These are phyloP conservation scores for Phytophthora sp. DNA, from an alignment of 352 stramenopile species.

Conservation along the genomic window DNA sequence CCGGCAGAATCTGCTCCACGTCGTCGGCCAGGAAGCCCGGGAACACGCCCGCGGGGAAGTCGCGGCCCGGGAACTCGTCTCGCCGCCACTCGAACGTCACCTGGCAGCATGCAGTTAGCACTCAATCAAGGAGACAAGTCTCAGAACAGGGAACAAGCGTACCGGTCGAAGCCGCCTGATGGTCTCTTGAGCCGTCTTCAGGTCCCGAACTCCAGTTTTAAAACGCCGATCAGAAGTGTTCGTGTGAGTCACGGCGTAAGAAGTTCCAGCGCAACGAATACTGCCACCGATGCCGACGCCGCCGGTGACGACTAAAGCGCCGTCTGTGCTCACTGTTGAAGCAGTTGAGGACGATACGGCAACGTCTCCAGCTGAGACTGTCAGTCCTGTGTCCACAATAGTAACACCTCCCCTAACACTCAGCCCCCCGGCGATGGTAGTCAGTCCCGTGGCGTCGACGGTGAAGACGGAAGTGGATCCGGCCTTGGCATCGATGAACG, in stretches of 20 bases:
- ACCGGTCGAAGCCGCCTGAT: slow-evolving; percentile 51
- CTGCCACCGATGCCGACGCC: slow-evolving; percentile 39
- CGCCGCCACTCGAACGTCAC: slow-evolving; percentile 59
- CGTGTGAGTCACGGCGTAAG: slow-evolving; percentile 6
- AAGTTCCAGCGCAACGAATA: slow-evolving; percentile 29
- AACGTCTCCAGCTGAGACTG: slow-evolving; percentile 22
- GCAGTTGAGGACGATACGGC: slow-evolving; percentile 26
- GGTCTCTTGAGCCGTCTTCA: slow-evolving; percentile 24
- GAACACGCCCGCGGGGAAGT: slow-evolving; percentile 44
- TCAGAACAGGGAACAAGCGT: slow-evolving; percentile 1
- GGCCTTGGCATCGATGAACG: slow-evolving; percentile 10
- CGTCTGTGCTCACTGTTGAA: slow-evolving; percentile 15
- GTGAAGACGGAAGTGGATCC: slow-evolving; percentile 23
- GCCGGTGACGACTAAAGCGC: slow-evolving; percentile 48
- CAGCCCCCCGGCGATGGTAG: slow-evolving; percentile 26
- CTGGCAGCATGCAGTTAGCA: slow-evolving; percentile 25
- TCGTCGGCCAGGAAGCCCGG: slow-evolving; percentile 74
- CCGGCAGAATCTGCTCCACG: slow-evolving; percentile 57
- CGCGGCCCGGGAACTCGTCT: slow-evolving; percentile 45
- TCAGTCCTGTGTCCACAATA: slow-evolving; percentile 25
- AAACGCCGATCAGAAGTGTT: slow-evolving; percentile 45
- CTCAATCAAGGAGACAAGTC: slow-evolving; percentile 2
- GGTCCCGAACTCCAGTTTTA: slow-evolving; percentile 36
- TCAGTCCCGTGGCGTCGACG: slow-evolving; percentile 35
- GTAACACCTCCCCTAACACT: slow-evolving; percentile 31